Conservation (phyloP, 805 yeast species). For the Candida cerambycidarum region DNA sequence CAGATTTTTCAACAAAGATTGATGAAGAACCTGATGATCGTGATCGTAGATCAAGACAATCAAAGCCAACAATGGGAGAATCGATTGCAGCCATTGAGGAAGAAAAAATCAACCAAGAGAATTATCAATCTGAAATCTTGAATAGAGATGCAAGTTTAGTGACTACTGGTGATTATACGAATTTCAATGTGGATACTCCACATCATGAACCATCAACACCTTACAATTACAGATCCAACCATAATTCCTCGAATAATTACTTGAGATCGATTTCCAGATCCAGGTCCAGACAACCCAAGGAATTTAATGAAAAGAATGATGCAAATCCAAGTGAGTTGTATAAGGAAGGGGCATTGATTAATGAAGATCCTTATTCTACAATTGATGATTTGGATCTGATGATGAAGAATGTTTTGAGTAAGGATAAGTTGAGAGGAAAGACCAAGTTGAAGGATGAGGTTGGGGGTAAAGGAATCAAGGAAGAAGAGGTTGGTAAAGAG, state of each 20-base stretch:
- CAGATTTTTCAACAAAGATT: constrained; percentile 26
- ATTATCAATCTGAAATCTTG: constrained; percentile 16
- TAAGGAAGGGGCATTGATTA: constrained; percentile 56
- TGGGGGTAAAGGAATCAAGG: not conserved
- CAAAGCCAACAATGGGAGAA: constrained; percentile 45
- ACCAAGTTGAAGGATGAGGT: not conserved
- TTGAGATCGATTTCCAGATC: constrained; percentile 67
- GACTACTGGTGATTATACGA: constrained; percentile 47
- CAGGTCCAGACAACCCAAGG: constrained; percentile 48
- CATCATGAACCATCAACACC: constrained; percentile 49
- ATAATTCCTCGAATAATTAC: constrained; percentile 46
- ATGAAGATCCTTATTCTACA: constrained; percentile 50
- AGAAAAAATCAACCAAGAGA: constrained; percentile 18
- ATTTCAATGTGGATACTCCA: constrained; percentile 41
- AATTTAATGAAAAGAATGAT: constrained; percentile 28
- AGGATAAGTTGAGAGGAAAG: not conserved
- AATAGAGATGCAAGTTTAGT: constrained; percentile 39
- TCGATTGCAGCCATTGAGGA: constrained; percentile 45
- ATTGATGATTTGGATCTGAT: constrained; percentile 51
- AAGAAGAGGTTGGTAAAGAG: not conserved
- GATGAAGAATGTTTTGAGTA: constrained; percentile 12
- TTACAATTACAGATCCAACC: constrained; percentile 59
- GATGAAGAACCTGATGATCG: constrained; percentile 24
- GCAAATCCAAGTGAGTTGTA: constrained; percentile 41
- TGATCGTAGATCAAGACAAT: constrained; percentile 40